These are phyloP conservation scores for Hemisphaericaspora xylofermentans DNA, from an alignment of 1,139 yeast genomes.

Conservation along the genomic window DNA sequence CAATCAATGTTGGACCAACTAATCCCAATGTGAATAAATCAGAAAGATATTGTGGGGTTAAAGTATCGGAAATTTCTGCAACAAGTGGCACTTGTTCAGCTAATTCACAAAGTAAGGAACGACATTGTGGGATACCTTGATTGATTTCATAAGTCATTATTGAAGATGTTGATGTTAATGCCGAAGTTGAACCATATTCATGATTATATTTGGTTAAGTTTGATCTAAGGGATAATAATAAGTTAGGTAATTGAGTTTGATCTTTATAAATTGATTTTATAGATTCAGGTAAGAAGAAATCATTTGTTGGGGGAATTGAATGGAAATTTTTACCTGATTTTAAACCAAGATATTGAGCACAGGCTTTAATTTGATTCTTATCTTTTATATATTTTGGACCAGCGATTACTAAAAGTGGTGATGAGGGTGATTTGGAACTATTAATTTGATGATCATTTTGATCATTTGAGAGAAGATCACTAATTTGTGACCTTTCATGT, in stretches of 20 bases:
- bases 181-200: constrained; percentile 8
- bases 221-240: constrained; percentile 28
- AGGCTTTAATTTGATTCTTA: constrained; percentile 33
- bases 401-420: constrained; percentile 34
- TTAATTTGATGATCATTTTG: constrained; percentile 10
- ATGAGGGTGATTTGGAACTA: constrained; percentile 6
- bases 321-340: constrained; percentile 19
- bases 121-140: constrained; percentile 40
- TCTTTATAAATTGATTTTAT: constrained; percentile 15
- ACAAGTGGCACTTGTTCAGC: constrained; percentile 39
- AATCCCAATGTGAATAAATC: constrained; percentile 43
- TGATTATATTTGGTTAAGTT: constrained; percentile 31
- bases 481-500: constrained; percentile 18
- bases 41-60: constrained; percentile 47
- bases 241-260: constrained; percentile 7
- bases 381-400: constrained; percentile 38
- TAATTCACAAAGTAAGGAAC: constrained; percentile 35
- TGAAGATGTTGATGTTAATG: constrained; percentile 13
- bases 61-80: constrained; percentile 43
- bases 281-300: constrained; percentile 15
- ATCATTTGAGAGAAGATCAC: constrained; percentile 18
- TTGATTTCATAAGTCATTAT: constrained; percentile 34
- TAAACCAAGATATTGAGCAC: constrained; percentile 44
- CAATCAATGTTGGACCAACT: constrained; percentile 35
- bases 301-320: not conserved